These are phyloP conservation scores for Phyllosticta capitalensis DNA, from an alignment of 2,329 filamentous ascomycete species.

Conservation along the genomic window DNA sequence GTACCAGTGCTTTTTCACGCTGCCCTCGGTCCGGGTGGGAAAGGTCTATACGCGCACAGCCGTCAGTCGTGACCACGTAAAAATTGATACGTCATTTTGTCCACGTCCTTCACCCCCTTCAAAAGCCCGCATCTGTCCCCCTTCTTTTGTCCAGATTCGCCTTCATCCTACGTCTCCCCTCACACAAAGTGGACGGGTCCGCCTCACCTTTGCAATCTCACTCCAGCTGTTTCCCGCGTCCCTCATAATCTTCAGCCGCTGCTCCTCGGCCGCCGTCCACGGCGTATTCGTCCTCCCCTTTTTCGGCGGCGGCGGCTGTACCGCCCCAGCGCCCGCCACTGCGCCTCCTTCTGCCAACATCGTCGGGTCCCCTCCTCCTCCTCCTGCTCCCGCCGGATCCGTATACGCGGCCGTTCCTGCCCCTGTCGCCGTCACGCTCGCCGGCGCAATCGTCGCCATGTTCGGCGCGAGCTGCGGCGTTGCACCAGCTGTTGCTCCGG, in stretches of 20 bases:
- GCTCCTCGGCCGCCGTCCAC: conserved; percentile 92
- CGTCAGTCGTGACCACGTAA: not conserved
- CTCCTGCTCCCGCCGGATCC: conserved; percentile 6
- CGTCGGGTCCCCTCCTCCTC: conserved; percentile 3
- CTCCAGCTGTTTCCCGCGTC: conserved; percentile 93
- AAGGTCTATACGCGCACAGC: conserved; percentile 56
- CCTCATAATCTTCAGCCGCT: conserved; percentile 85
- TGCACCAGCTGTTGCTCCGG: conserved; percentile 15
- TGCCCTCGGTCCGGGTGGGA: conserved; percentile 85
- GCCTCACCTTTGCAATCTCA: conserved; percentile 83
- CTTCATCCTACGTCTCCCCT: not conserved
- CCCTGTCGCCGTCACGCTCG: not conserved
- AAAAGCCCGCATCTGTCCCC: not conserved
- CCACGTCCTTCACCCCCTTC: not conserved
- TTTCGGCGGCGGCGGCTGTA: conserved; percentile 48
- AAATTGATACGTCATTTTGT: not conserved
- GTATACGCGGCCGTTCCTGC: conserved; percentile 2
- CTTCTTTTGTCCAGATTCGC: not conserved
- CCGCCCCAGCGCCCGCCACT: conserved; percentile 2
- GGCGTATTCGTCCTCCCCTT: conserved; percentile 98
- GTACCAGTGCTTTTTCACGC: conserved; percentile 99
- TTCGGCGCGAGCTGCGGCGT: conserved; percentile 20
- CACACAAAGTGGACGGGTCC: not conserved
- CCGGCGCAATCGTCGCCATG: conserved; percentile 6
- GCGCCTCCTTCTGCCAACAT: not conserved